Conservation (phyloP, 1,284 basidiomycete genomes). For the Naganishia sp. region DNA sequence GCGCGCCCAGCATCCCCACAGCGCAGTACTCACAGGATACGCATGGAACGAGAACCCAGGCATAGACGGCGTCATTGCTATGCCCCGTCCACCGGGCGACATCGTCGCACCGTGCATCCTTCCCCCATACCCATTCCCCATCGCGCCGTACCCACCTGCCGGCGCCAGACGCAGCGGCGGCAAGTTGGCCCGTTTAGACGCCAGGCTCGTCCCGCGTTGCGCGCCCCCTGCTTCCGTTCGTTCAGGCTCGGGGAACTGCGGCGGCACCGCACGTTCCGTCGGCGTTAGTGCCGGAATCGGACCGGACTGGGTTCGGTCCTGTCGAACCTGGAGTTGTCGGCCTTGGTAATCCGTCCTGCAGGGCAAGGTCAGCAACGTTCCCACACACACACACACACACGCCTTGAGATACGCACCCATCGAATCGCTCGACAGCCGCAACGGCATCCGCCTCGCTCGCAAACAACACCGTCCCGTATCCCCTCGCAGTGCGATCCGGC, state of each 20-base stretch:
- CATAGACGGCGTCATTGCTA: slow-evolving; percentile 56
- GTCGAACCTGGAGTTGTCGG: slow-evolving; percentile 45
- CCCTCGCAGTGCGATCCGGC: slow-evolving; percentile 68
- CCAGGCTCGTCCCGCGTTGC: slow-evolving; percentile 1
- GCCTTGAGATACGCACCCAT: slow-evolving; percentile 64
- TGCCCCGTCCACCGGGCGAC: slow-evolving; percentile 37
- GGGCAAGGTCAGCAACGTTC: neutral
- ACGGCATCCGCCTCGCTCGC: slow-evolving; percentile 81
- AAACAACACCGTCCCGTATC: slow-evolving; percentile 85
- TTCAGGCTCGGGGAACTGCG: slow-evolving; percentile 18
- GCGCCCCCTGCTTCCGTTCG: neutral
- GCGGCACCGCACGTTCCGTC: slow-evolving; percentile 11
- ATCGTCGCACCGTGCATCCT: slow-evolving; percentile 7
- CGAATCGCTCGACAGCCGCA: slow-evolving; percentile 79
- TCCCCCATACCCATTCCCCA: slow-evolving; percentile 5
- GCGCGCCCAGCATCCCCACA: neutral
- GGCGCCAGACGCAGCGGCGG: slow-evolving; percentile 2
- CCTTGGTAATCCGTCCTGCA: slow-evolving; percentile 48
- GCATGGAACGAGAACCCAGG: slow-evolving; percentile 54
- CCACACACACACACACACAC: neutral
- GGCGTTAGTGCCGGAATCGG: slow-evolving; percentile 16
- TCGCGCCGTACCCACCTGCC: slow-evolving; percentile 2
- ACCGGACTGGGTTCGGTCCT: slow-evolving; percentile 40
- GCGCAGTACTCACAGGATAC: slow-evolving; percentile 40
- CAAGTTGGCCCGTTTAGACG: slow-evolving; percentile 16